These are phyloP conservation scores for Dothideomycetes sp. DNA, from an alignment of 2,329 filamentous ascomycete genomes.

Conservation along the genomic window DNA sequence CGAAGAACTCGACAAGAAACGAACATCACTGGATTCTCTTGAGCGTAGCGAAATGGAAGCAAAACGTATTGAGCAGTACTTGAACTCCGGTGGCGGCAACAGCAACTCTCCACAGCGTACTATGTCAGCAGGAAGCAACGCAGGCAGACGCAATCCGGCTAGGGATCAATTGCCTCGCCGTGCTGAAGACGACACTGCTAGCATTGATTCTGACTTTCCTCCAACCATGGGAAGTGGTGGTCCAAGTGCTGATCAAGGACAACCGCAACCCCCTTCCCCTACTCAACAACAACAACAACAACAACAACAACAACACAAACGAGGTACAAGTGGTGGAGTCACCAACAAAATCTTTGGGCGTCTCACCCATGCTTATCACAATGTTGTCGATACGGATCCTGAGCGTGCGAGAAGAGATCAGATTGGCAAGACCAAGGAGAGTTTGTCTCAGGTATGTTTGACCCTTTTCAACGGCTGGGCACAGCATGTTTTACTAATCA, in stretches of 20 bases:
- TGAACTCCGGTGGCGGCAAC: slow-evolving; percentile 57
- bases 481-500: neutral
- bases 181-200: slow-evolving; percentile 21
- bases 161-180: slow-evolving; percentile 27
- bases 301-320: slow-evolving; percentile 52
- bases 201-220: slow-evolving; percentile 85
- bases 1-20: slow-evolving; percentile 86
- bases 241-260: slow-evolving; percentile 66
- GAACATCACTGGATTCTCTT: slow-evolving; percentile 69
- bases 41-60: slow-evolving; percentile 91
- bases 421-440: slow-evolving; percentile 91
- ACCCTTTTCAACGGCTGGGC: neutral
- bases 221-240: slow-evolving; percentile 58
- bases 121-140: slow-evolving; percentile 30
- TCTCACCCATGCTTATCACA: slow-evolving; percentile 89
- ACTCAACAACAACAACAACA: slow-evolving; percentile 19
- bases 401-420: slow-evolving; percentile 85
- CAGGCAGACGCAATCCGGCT: slow-evolving; percentile 29
- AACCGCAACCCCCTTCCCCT: slow-evolving; percentile 39
- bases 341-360: slow-evolving; percentile 90
- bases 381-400: slow-evolving; percentile 91
- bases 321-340: slow-evolving; percentile 70
- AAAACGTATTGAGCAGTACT: slow-evolving; percentile 84
- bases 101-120: slow-evolving; percentile 58
- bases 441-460: slow-evolving; percentile 50